Conservation (phyloP, 2,329 filamentous ascomycete genomes). For the Cadophora malorum region DNA sequence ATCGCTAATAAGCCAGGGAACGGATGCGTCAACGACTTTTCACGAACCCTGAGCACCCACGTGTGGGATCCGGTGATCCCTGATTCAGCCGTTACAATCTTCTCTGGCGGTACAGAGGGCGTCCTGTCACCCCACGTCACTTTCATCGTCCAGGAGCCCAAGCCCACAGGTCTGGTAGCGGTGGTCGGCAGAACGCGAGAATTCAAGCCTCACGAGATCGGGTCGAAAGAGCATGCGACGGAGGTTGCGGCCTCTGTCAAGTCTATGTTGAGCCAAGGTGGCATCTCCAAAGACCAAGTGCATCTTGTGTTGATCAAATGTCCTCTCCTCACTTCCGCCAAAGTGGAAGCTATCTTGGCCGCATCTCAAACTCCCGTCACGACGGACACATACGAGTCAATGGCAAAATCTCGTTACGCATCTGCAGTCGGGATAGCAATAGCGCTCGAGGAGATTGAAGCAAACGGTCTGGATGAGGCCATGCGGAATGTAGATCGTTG, state of each 20-base stretch:
- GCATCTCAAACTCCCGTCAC: conserved; percentile 38
- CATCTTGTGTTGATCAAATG: conserved; percentile 44
- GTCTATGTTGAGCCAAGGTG: conserved; percentile 33
- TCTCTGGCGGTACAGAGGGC: conserved; percentile 46
- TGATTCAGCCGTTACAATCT: conserved; percentile 43
- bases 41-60: conserved; percentile 42
- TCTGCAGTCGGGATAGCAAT: conserved; percentile 44
- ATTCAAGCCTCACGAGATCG: conserved; percentile 43
- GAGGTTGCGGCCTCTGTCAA: conserved; percentile 37
- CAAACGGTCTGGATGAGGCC: conserved; percentile 34
- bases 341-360: conserved; percentile 39
- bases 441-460: conserved; percentile 40
- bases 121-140: conserved; percentile 46
- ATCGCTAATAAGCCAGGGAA: conserved; percentile 40
- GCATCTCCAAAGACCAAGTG: conserved; percentile 34
- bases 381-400: conserved; percentile 45
- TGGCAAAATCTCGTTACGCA: conserved; percentile 46
- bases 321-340: conserved; percentile 44
- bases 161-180: conserved; percentile 38
- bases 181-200: conserved; percentile 41
- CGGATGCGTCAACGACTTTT: conserved; percentile 48
- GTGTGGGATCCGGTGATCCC: conserved; percentile 45
- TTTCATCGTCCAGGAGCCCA: conserved; percentile 39
- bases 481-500: conserved; percentile 37
- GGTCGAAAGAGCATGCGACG: conserved; percentile 41